Conservation (phyloP, 768 basidiomycete species). For the Heimioporus sp. region DNA sequence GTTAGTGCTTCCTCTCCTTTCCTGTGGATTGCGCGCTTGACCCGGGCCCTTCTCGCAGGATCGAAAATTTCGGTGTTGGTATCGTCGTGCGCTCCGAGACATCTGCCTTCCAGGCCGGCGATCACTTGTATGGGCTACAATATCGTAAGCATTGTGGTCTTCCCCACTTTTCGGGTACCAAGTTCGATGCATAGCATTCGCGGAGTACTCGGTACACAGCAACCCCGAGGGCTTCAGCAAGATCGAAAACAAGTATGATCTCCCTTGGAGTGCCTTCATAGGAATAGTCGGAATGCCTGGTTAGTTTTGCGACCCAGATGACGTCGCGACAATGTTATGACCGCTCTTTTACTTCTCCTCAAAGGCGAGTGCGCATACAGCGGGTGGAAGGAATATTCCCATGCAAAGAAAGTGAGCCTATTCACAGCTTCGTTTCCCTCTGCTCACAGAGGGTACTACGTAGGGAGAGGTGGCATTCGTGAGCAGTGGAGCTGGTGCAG, state of each 20-base stretch:
- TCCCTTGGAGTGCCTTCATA: constrained; percentile 28
- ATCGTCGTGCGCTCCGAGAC: constrained; percentile 7
- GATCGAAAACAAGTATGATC: constrained; percentile 23
- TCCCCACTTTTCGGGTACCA: constrained; percentile 10
- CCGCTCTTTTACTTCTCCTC: neutral
- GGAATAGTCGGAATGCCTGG: constrained; percentile 29
- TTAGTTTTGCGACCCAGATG: neutral
- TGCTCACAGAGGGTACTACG: neutral
- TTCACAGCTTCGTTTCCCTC: neutral
- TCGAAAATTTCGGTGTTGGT: constrained; percentile 40
- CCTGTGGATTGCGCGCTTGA: no score
- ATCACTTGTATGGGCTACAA: constrained; percentile 16
- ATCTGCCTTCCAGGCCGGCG: constrained; percentile 1
- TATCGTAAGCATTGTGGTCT: constrained; percentile 18
- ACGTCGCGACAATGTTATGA: neutral
- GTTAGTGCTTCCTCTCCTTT: neutral
- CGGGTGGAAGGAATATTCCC: constrained; percentile 7
- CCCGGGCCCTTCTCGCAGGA: neutral
- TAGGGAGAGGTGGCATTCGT: constrained; percentile 53
- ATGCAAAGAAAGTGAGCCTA: constrained; percentile 21
- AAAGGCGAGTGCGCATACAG: constrained; percentile 18
- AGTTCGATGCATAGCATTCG: constrained; percentile 22
- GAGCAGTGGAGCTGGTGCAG: constrained; percentile 43
- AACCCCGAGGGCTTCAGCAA: neutral
- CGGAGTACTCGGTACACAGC: constrained; percentile 14